Evolutionary conservation across 345 rosid species (phyloP).

Genomic region (Hypericum perforatum): DNA sequence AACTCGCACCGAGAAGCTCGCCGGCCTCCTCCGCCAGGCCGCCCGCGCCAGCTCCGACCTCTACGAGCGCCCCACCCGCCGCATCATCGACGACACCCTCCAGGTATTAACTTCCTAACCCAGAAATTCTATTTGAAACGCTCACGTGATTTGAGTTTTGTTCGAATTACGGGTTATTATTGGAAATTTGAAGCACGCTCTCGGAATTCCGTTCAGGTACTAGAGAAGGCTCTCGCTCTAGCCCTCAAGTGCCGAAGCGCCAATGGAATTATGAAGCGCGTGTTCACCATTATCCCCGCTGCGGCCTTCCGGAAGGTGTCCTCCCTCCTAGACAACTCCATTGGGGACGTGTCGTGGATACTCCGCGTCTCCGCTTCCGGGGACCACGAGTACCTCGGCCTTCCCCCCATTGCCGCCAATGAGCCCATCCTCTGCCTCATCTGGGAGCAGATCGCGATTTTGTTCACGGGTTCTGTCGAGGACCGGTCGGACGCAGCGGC

Average conservation of each 20-base stretch:
- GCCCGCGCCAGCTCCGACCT: constrained; percentile 83
- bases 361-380: constrained; percentile 80
- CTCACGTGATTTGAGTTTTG: no score
- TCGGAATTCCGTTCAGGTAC: constrained; percentile 26
- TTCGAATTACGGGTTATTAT: no score
- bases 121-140: no score
- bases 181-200: no score
- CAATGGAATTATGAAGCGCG: constrained; percentile 71
- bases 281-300: constrained; percentile 73
- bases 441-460: constrained; percentile 90
- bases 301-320: constrained; percentile 77
- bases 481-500: constrained; percentile 80
- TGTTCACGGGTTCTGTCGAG: constrained; percentile 54
- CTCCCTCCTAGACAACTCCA: constrained; percentile 71
- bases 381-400: constrained; percentile 59
- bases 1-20: constrained; percentile 75
- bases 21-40: constrained; percentile 78
- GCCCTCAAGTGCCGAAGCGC: constrained; percentile 56
- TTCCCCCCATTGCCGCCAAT: constrained; percentile 92
- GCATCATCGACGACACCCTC: constrained; percentile 83
- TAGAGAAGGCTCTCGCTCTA: constrained; percentile 62
- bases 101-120: constrained; percentile 3
- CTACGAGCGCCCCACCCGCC: constrained; percentile 91
- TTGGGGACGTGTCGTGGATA: constrained; percentile 93
- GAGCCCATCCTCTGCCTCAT: constrained; percentile 82